Evolutionary conservation across 345 rosid genomes (phyloP).

Genomic region (Citrus hindsii): DNA sequence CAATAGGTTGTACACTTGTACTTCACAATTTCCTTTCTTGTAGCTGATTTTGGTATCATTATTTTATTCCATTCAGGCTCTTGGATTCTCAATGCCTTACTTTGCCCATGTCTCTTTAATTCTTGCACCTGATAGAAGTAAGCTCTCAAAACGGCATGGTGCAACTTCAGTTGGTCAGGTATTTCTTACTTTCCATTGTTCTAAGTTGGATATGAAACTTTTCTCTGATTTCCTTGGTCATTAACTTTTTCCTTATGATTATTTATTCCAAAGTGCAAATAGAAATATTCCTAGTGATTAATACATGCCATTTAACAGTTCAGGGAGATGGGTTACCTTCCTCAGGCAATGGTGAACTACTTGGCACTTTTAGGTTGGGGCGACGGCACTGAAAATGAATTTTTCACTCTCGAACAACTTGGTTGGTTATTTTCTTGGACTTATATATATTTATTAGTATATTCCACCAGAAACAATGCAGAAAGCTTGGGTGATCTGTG

Average conservation of each 20-base stretch:
- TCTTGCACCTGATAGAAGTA: conserved; percentile 95
- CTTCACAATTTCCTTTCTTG: conserved; percentile 9
- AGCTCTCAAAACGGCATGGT: conserved; percentile 90
- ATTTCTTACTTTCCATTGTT: neutral
- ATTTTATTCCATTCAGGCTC: conserved; percentile 57
- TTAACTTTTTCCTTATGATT: neutral
- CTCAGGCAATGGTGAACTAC: conserved; percentile 93
- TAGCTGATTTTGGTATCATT: conserved; percentile 11
- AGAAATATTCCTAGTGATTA: neutral
- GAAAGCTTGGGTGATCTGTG: conserved; percentile 1
- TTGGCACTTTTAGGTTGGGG: conserved; percentile 97
- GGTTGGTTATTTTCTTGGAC: conserved; percentile 41
- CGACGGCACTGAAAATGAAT: conserved; percentile 97
- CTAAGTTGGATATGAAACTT: neutral
- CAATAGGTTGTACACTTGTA: neutral
- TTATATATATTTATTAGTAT: neutral
- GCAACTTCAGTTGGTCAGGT: conserved; percentile 98
- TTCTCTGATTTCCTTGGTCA: conserved; percentile 2
- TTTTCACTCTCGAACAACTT: conserved; percentile 76
- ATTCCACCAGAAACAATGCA: neutral
- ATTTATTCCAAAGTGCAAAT: neutral
- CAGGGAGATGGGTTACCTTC: conserved; percentile 93
- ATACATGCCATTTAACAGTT: conserved; percentile 39
- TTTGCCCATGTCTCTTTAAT: conserved; percentile 93
- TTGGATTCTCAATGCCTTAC: conserved; percentile 80